Percentiles rank a stretch among this genome's conserved stretches.
These are phyloP conservation scores for Nicotiana noctiflora DNA, from an alignment of 257 asterid genomes.

Conservation along the genomic window DNA sequence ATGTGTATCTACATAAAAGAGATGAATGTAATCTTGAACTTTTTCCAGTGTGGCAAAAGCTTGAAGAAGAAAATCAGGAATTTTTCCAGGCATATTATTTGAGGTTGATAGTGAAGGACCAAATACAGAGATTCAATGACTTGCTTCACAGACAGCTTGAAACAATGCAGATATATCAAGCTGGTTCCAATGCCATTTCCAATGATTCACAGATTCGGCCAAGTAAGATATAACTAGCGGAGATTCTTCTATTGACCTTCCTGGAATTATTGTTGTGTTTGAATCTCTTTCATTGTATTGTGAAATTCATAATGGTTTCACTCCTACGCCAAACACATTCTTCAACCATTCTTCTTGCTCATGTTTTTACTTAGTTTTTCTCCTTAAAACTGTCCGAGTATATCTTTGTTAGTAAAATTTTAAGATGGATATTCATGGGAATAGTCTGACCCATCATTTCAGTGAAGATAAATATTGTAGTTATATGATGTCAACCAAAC, in stretches of 20 bases:
- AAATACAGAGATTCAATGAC: constrained; percentile 60
- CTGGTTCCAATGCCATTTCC: constrained; percentile 31
- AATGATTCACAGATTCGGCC: constrained; percentile 43
- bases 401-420: neutral
- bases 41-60: constrained; percentile 94
- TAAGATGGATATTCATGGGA: neutral
- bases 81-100: constrained; percentile 78
- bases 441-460: too few species aligned
- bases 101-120: constrained; percentile 79
- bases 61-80: constrained; percentile 75
- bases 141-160: constrained; percentile 74
- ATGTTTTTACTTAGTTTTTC: neutral
- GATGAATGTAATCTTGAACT: constrained; percentile 14
- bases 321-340: neutral
- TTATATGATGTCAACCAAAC: too few species aligned
- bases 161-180: constrained; percentile 40
- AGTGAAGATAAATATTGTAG: neutral
- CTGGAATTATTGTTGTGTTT: neutral
- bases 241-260: neutral
- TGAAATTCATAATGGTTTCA: neutral
- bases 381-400: neutral
- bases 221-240: constrained; percentile 36
- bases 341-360: neutral
- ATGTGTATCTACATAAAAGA: neutral
- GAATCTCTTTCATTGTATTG: neutral